Evolutionary conservation across 805 yeast genomes (phyloP).

Genomic region (Dipodascus geniculatus): DNA sequence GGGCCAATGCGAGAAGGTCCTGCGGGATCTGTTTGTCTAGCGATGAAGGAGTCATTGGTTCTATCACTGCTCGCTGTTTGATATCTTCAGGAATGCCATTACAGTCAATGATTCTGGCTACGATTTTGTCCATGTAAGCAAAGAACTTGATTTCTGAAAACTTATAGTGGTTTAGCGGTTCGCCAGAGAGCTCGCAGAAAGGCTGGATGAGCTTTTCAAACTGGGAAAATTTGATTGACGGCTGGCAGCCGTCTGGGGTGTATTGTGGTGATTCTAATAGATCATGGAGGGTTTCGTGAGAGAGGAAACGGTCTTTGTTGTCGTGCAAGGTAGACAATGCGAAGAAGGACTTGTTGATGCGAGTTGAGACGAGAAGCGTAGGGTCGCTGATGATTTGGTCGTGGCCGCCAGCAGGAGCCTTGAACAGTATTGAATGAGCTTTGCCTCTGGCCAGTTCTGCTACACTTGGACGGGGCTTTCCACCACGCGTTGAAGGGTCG

Average conservation of each 20-base stretch:
- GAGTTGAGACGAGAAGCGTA: constrained; percentile 16
- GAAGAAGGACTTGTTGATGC: constrained; percentile 20
- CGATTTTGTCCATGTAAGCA: constrained; percentile 12
- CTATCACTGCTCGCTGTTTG: constrained; percentile 9
- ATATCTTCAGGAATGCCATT: constrained; percentile 14
- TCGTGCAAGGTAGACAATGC: constrained; percentile 15
- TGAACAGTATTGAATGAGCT: constrained; percentile 7
- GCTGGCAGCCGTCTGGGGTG: constrained; percentile 9
- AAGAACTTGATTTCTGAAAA: constrained; percentile 11
- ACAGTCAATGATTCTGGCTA: constrained; percentile 6
- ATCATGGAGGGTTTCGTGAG: constrained; percentile 20
- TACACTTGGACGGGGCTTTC: constrained; percentile 6
- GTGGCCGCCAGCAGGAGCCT: background rate
- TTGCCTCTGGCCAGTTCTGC: constrained; percentile 5
- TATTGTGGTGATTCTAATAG: constrained; percentile 6
- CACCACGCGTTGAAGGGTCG: background rate
- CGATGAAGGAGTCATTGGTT: constrained; percentile 13
- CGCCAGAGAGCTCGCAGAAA: constrained; percentile 4
- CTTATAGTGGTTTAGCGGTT: constrained; percentile 5
- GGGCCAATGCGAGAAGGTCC: constrained; percentile 11
- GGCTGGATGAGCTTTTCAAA: background rate
- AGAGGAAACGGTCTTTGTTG: constrained; percentile 12
- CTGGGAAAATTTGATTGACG: constrained; percentile 8
- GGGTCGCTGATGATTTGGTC: constrained; percentile 14
- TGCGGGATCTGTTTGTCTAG: constrained; percentile 11